Evolutionary conservation across 306 rosid species (phyloP).

Genomic region (Astragalus glycyphyllos): DNA sequence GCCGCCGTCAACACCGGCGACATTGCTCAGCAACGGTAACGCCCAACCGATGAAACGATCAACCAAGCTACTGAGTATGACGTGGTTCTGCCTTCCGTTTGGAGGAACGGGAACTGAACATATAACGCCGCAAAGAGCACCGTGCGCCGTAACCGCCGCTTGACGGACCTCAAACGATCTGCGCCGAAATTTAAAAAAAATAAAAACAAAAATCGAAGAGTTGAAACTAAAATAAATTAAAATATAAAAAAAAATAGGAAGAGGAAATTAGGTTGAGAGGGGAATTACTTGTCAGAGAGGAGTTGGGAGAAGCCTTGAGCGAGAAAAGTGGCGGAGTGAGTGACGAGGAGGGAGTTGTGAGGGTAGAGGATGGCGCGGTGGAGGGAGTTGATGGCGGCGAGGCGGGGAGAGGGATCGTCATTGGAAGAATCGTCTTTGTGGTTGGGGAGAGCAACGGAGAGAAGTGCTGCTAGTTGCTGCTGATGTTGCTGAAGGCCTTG

Average conservation of each 20-base stretch:
- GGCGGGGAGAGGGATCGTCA: conserved; percentile 69
- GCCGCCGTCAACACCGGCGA: conserved; percentile 60
- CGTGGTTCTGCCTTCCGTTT: conserved; percentile 81
- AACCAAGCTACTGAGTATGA: conserved; percentile 68
- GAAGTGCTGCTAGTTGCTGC: conserved; percentile 85
- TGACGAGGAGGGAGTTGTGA: conserved; percentile 80
- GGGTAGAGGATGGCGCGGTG: conserved; percentile 88
- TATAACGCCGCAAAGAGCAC: conserved; percentile 78
- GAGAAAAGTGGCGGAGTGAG: conserved; percentile 91
- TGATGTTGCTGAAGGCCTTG: conserved; percentile 87
- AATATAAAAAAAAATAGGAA: not conserved
- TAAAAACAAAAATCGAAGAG: conserved; percentile 15
- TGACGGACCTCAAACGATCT: conserved; percentile 78
- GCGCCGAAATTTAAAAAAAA: conserved; percentile 29
- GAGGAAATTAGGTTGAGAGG: not conserved
- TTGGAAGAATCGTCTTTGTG: conserved; percentile 55
- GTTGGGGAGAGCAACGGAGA: conserved; percentile 73
- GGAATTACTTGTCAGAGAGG: conserved; percentile 74
- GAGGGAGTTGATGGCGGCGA: conserved; percentile 78
- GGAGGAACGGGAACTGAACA: conserved; percentile 66
- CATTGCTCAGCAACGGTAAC: conserved; percentile 74
- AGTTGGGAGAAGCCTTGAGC: conserved; percentile 87
- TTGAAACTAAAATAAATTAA: not conserved
- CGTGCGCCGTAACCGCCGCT: conserved; percentile 76
- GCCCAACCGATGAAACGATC: conserved; percentile 95